These are phyloP conservation scores for Colletotrichum sidae DNA, from an alignment of 2,329 filamentous ascomycete genomes.

Conservation along the genomic window DNA sequence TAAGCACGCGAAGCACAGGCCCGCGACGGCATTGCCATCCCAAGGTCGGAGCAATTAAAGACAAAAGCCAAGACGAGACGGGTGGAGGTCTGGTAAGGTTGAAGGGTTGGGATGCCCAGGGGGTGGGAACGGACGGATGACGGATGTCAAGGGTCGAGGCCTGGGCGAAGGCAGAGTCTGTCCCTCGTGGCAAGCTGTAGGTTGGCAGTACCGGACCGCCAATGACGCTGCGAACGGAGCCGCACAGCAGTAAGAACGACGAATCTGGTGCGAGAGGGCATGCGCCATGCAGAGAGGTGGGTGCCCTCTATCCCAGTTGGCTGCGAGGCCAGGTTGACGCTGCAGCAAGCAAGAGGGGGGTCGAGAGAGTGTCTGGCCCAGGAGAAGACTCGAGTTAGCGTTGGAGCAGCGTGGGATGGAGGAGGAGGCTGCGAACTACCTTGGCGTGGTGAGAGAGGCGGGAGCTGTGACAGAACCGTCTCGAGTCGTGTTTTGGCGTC, in stretches of 20 bases:
- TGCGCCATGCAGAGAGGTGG: neutral
- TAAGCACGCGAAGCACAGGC: conserved; percentile 39
- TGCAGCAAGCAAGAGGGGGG: neutral
- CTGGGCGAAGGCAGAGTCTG: neutral
- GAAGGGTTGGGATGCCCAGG: conserved; percentile 22
- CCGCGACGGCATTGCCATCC: conserved; percentile 40
- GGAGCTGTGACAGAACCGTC: conserved; percentile 61
- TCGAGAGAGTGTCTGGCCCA: neutral
- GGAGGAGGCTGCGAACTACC: conserved; percentile 17
- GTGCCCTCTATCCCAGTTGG: conserved; percentile 12
- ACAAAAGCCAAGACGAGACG: conserved; percentile 38
- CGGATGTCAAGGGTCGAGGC: conserved; percentile 32
- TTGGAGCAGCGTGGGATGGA: conserved; percentile 5
- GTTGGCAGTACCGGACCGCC: neutral
- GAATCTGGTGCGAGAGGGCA: conserved; percentile 2
- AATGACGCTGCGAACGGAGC: conserved; percentile 30
- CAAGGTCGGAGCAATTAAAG: conserved; percentile 38
- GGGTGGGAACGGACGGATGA: conserved; percentile 30
- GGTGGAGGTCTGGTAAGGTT: conserved; percentile 22
- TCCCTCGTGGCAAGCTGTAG: neutral
- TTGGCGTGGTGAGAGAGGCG: conserved; percentile 17
- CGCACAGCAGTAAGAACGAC: conserved; percentile 4
- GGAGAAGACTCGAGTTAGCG: too few species aligned
- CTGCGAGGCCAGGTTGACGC: conserved; percentile 3
- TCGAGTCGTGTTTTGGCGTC: conserved; percentile 60